These are phyloP conservation scores for Aspergillus baeticus DNA, from an alignment of 495 filamentous ascomycete species.

Conservation along the genomic window DNA sequence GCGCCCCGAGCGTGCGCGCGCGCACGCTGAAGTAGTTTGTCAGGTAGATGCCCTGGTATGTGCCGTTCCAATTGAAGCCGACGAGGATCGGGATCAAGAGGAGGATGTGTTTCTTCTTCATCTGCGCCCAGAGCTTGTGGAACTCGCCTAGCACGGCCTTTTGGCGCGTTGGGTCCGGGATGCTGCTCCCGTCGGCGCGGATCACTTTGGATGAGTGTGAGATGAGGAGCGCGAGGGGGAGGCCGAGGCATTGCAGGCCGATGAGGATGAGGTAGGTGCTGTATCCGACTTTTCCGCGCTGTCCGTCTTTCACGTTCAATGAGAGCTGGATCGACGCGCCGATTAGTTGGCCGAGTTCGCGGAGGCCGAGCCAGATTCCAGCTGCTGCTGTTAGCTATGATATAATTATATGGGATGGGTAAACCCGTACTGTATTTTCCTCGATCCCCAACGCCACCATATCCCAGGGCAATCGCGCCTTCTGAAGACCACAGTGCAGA, in stretches of 20 bases:
- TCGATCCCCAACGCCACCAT: conserved; percentile 7
- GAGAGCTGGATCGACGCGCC: conserved; percentile 13
- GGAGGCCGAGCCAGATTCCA: conserved; percentile 13
- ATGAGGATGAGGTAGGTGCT: conserved; percentile 7
- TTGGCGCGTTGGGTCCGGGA: conserved; percentile 2
- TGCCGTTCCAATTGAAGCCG: conserved; percentile 11
- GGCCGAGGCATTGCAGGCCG: conserved; percentile 5
- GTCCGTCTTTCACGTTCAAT: conserved; percentile 3
- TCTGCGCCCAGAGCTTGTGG: conserved; percentile 4
- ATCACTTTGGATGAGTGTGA: conserved; percentile 11
- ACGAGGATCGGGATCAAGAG: conserved; percentile 7
- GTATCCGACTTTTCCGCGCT: conserved; percentile 9
- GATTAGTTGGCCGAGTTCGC: conserved; percentile 14
- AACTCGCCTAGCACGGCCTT: conserved; percentile 11
- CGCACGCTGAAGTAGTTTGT: conserved; percentile 14
- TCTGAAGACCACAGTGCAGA: conserved; percentile 9
- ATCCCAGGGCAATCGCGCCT: conserved; percentile 11
- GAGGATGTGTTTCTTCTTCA: conserved; percentile 9
- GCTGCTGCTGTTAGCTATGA: conserved; percentile 3
- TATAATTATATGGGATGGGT: not conserved
- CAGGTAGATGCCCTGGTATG: conserved; percentile 14
- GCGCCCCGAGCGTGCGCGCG: conserved; percentile 5
- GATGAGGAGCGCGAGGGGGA: conserved; percentile 7
- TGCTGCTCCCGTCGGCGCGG: not conserved
- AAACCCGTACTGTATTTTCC: conserved; percentile 3